Base-by-base conservation (phyloP, 2,329 filamentous ascomycete genomes). In the Alternaria sp. region DNA sequence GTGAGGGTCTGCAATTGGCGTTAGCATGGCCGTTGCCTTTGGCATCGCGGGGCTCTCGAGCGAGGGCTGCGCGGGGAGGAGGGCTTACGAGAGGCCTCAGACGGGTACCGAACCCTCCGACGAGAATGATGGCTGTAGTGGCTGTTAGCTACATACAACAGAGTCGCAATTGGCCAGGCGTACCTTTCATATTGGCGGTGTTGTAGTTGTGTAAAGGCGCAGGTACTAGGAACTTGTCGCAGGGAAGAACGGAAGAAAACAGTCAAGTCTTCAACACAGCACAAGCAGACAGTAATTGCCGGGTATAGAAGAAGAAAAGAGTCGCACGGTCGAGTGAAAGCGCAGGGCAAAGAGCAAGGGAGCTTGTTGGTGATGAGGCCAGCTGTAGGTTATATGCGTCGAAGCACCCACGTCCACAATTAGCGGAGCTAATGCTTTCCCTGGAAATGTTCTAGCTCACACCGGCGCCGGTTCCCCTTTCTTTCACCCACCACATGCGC, bases 21-120 rank as follows among this genome's bases (percentile, higher is more conserved):
- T 77, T 63, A 80, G 75, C 69, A 23, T 45, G 47, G 59, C 56
- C 40, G 52, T 64, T 65, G 52, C 54, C 49, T 54, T 23, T 52
- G 56, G 23, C 55, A 63, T 66, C 55, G 72, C 64, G 69, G 69
- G 70, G 72, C 66, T 66, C 52, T 45, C 44, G 45, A 60, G 61
- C 52, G 62, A 62, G 69, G 62, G 66, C 57, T 73, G 70, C 71
- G 68, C 25, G 55, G 23, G 52, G 44, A 36, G 55, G 32, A 52
- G 60, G 54, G 50, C 76, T 80, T 90, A 97, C 93, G 80, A 98
- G 89, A 86, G 95, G 95, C 81, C 95, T 92, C 78, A 99, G 91
- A 84, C 95, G 94, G 83, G 95, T 99, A 85, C 95, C 95, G 83
- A 97, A 99, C 83, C 95, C 96, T 85, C 96, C 96, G 83, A 98